Conservation (phyloP, 2,329 filamentous ascomycete species). For the Aspergillus sp. region DNA sequence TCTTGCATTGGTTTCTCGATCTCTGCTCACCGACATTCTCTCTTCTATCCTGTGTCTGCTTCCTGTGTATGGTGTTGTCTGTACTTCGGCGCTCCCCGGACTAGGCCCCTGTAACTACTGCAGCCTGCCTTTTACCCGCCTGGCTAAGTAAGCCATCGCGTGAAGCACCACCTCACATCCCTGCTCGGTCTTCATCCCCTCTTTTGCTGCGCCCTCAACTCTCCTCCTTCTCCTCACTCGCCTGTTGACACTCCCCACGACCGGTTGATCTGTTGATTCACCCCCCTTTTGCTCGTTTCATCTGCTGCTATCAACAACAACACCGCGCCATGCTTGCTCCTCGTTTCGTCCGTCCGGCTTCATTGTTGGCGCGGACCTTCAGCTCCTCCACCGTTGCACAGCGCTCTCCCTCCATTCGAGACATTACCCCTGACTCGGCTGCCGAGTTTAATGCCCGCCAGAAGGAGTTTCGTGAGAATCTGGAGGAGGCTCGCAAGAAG, state of each 20-base stretch:
- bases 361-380: constrained; percentile 49
- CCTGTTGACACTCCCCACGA: too few relatives aligned
- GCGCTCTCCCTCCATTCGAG: constrained; percentile 67
- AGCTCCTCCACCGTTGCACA: constrained; percentile 43
- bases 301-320: constrained; percentile 6
- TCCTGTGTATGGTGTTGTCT: too few relatives aligned
- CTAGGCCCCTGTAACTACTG: too few relatives aligned
- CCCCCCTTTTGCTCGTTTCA: constrained; percentile 6
- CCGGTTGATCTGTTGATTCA: constrained; percentile 2
- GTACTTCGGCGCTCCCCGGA: too few relatives aligned
- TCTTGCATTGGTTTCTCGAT: too few relatives aligned
- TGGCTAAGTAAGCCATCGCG: neutral
- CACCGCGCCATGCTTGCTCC: constrained; percentile 31
- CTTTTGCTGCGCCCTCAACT: constrained; percentile 4
- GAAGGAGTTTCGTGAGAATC: constrained; percentile 73
- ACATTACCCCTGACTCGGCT: constrained; percentile 66
- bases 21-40: too few relatives aligned
- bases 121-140: neutral
- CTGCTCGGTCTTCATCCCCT: constrained; percentile 6
- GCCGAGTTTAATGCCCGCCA: constrained; percentile 73
- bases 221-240: constrained; percentile 4
- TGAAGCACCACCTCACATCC: constrained; percentile 12
- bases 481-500: constrained; percentile 64
- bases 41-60: neutral
- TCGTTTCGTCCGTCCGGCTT: constrained; percentile 42